These are phyloP conservation scores for Boletus rex-veris DNA, from an alignment of 768 basidiomycete genomes.

Conservation along the genomic window DNA sequence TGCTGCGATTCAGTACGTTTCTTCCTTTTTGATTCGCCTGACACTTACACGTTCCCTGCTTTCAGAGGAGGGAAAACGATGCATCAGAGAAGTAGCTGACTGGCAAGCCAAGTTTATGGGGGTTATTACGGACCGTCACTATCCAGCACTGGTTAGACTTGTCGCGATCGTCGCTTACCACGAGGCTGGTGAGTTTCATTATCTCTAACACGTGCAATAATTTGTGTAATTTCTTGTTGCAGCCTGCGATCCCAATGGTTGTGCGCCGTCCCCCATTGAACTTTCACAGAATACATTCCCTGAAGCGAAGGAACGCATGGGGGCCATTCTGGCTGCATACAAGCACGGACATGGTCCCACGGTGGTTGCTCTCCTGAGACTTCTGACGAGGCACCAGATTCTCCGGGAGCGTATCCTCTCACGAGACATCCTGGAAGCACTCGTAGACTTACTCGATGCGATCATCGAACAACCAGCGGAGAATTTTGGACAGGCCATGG, in stretches of 20 bases:
- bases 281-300: not conserved
- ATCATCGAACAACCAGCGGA: not conserved
- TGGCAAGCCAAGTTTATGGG: conserved; percentile 11
- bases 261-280: not conserved
- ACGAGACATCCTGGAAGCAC: conserved; percentile 4
- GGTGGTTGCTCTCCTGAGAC: conserved; percentile 19
- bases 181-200: conserved; percentile 15
- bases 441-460: conserved; percentile 14
- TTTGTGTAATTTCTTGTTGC: not conserved
- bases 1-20: conserved; percentile 20
- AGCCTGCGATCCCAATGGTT: conserved; percentile 8
- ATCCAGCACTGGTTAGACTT: conserved; percentile 17
- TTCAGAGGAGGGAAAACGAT: conserved; percentile 20
- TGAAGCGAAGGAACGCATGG: conserved; percentile 13
- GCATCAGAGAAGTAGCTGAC: conserved; percentile 11
- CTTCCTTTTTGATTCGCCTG: not conserved
- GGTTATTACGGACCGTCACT: conserved; percentile 11
- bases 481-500: conserved; percentile 22
- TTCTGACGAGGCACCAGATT: conserved; percentile 15
- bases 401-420: conserved; percentile 18
- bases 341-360: conserved; percentile 17
- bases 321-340: conserved; percentile 1
- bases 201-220: not conserved
- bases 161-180: conserved; percentile 22
- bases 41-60: not conserved